Base-by-base conservation (phyloP, 331 rosid species). In the Quercus tomentella region DNA sequence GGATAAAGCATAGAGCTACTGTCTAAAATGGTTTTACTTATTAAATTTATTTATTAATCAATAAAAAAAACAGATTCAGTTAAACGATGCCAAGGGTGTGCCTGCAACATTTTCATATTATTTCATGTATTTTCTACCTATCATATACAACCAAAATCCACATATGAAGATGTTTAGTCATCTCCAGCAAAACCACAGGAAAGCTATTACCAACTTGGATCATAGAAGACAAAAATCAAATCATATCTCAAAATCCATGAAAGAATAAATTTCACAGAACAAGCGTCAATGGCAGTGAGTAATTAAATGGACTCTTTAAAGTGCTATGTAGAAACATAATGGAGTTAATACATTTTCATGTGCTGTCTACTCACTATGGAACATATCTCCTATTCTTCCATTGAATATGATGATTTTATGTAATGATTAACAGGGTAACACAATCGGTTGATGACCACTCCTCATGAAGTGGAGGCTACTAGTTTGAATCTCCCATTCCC, bases 1-100 rank as follows among this genome's bases (percentile, higher is more conserved):
- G 1, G 14, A 41, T 41, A 41, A 41, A 84, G 55, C 71, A 71
- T 49, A 52, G 35, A 77, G 76, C 31, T 30, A 25, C n/a, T 81
- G 26, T 65, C 52, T 58, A 28, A 65, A 28, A 65, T 28, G 18
- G 6, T 28, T 65, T 65, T 16, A 30, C 49, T 17, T 16, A 30
- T 17, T 28, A 11, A 65, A 65, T 65, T 4, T 35, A 35, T 35
- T n/a, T 67, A 35, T 33, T 23, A 28, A 65, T 35, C 12, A 33
- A 35, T 14, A 3, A 67, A 23, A 7, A 37, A 41, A 41, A 41
- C 18, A 67, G 52, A 31, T n/a, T 2, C 72, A 20, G 15, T 20
- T 33, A 33, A 67, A 18, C 35, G 52, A 10, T 2, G 21, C 17
- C 52, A n/a, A 31, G 25, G 21, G 17, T 15, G 72, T n/a, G 37